Evolutionary conservation across 257 asterid genomes (phyloP).

Genomic region (Verbascum thapsus): DNA sequence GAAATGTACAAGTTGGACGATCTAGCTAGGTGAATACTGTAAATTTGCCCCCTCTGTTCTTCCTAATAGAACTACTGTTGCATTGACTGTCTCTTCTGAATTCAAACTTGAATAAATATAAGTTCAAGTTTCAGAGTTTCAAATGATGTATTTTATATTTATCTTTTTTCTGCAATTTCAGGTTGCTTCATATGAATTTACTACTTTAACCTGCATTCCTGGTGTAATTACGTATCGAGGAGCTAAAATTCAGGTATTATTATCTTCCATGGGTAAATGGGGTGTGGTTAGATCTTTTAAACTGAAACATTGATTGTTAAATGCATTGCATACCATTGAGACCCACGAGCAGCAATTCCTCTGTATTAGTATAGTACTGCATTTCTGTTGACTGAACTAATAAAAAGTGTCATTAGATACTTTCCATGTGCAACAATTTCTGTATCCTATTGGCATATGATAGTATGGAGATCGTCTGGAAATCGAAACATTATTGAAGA

Average conservation of each 20-base stretch:
- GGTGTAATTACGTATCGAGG: constrained; percentile 95
- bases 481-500: too few species aligned
- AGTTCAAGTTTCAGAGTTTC: constrained; percentile 24
- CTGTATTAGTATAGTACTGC: too few species aligned
- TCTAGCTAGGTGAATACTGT: constrained; percentile 10
- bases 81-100: neutral
- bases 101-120: neutral
- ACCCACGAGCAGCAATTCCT: neutral
- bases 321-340: neutral
- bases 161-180: constrained; percentile 40
- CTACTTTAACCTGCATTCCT: constrained; percentile 98
- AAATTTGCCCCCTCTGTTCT: constrained; percentile 1
- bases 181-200: constrained; percentile 99
- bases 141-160: constrained; percentile 7
- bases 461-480: too few species aligned
- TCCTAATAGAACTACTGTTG: neutral
- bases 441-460: neutral
- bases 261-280: constrained; percentile 4
- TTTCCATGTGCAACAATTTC: neutral
- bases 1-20: neutral
- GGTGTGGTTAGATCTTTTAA: neutral
- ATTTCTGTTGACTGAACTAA: neutral
- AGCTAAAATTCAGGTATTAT: constrained; percentile 91
- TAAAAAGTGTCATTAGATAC: neutral
- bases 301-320: neutral